Evolutionary conservation across 139 green algal species (phyloP), one percentile per base, ranked within the genome.

Genomic region (Tetradesmus obliquus): DNA sequence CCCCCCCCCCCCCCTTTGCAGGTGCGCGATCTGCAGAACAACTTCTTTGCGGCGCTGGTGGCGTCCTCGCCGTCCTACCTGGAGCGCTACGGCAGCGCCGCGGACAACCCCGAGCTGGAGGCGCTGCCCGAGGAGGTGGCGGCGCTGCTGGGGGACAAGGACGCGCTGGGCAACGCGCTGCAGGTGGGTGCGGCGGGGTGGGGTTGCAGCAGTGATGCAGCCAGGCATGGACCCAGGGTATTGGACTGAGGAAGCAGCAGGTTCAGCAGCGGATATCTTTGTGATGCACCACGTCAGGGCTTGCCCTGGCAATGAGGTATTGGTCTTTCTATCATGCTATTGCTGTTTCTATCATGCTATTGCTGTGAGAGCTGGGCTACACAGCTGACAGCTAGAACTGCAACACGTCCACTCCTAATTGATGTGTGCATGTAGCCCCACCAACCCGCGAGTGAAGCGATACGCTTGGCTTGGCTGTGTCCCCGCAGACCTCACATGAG

Each of bases 1-100:
- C 32, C 32, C 32, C 32, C 32, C 32, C 32, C 32, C 32, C 32
- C 32, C 32, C 32, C 9, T 32, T 69, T 51, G 24, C 82, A 97
- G 94, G 76, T 97, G 51, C 95, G 96, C 19, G 96, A 98, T 84
- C 91, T 97, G 54, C 92, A 97, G 82, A 95, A 95, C 89, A 93
- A 91, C 51, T 97, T 97, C 92, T 94, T 94, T 66, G 91, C 91
- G n/a, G 71, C 79, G 62, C 87, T 96, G 76, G 83, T 74, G 7
- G 22, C 76, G 12, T n/a, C 51, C 2, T 85, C 66, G 8, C 91
- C 91, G 2, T 84, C 91, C 74, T 92, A 79, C 66, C 84, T 83
- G 15, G 76, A 89, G 79, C 71, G 91, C 17, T 88, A 87, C 45
- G 76, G 86, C 15, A 54, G 69, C 24, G 57, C 55, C 15, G 62